Evolutionary conservation across 1,139 yeast genomes (phyloP), one percentile per base, ranked within the genome.

Genomic region (Meyerozyma elateridarum): DNA sequence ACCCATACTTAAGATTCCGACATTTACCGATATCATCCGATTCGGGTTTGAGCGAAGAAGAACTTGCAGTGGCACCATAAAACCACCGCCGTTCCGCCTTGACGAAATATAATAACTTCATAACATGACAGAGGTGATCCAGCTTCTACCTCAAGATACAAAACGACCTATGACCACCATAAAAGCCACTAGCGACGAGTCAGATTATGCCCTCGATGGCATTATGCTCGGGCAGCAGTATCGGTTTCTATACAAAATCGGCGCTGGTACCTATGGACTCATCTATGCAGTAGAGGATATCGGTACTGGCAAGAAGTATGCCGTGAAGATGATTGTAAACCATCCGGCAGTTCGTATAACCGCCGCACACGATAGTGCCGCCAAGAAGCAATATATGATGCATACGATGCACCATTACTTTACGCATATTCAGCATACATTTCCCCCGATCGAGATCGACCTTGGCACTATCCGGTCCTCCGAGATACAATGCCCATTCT

Each of bases 221-320:
- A 15, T 22, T 12, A 25, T 32, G 24, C 42, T 72, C 30, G 64
- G 70, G 44, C 59, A 62, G 47, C 62, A 64, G 30, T 70, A 66
- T 46, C 62, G 59, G 37, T 64, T 82, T 25, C 51, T 69, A 33
- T 61, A 60, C 35, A 76, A 79, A 40, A 70, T 85, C n/a, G 96
- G 96, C 11, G 76, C 93, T 1, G 96, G 96, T 24, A 88, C 95
- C 15, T 87, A 83, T 51, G 96, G 96, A 2, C 67, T 84, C 19
- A 94, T 88, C 9, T 87, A 83, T 58, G 66, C 76, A 12, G 89
- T 87, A 6, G 61, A 68, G 43, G 82, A 85, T 51, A 43, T 68
- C 11, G 46, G 45, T 30, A 70, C 80, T 0, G 69, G 72, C 19
- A 53, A 64, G 33, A 56, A 64, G 19, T 79, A 67, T 46, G 96